These are phyloP conservation scores for Cytospora chrysosperma DNA, from an alignment of 2,329 filamentous ascomycete genomes.

Conservation along the genomic window DNA sequence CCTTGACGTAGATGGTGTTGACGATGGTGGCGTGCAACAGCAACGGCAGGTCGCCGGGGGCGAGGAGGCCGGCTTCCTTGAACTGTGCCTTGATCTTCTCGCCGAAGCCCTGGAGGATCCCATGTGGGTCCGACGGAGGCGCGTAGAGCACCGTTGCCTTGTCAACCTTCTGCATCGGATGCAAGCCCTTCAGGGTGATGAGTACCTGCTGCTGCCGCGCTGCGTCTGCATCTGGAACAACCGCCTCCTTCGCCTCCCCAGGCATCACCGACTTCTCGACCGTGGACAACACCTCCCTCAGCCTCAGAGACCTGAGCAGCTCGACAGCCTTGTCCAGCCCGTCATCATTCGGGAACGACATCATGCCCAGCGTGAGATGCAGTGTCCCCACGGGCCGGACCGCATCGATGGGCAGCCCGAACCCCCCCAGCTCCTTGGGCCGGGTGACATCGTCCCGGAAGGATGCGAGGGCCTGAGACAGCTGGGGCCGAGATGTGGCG, in stretches of 20 bases:
- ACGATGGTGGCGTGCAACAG: constrained; percentile 81
- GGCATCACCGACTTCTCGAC: constrained; percentile 25
- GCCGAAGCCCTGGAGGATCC: constrained; percentile 57
- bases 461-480: constrained; percentile 58
- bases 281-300: constrained; percentile 40
- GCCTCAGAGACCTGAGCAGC: constrained; percentile 39
- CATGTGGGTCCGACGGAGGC: constrained; percentile 53
- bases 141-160: constrained; percentile 66
- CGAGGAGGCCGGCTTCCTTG: constrained; percentile 53
- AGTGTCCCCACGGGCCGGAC: constrained; percentile 76
- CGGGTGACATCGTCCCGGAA: constrained; percentile 60
- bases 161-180: constrained; percentile 57
- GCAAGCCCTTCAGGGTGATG: constrained; percentile 54
- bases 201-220: constrained; percentile 31
- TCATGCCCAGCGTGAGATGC: constrained; percentile 84
- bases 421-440: constrained; percentile 35
- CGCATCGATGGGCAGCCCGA: constrained; percentile 61
- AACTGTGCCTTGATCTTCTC: constrained; percentile 55
- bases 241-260: constrained; percentile 1
- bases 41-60: constrained; percentile 60
- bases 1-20: constrained; percentile 76
- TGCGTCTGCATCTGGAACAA: constrained; percentile 7
- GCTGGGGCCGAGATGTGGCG: constrained; percentile 57
- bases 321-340: constrained; percentile 42
- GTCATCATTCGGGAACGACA: constrained; percentile 63